Evolutionary conservation across 78 protist genomes (phyloP), one percentile per base, ranked within the genome.

Genomic region (Dictyostelium firmibasis): DNA sequence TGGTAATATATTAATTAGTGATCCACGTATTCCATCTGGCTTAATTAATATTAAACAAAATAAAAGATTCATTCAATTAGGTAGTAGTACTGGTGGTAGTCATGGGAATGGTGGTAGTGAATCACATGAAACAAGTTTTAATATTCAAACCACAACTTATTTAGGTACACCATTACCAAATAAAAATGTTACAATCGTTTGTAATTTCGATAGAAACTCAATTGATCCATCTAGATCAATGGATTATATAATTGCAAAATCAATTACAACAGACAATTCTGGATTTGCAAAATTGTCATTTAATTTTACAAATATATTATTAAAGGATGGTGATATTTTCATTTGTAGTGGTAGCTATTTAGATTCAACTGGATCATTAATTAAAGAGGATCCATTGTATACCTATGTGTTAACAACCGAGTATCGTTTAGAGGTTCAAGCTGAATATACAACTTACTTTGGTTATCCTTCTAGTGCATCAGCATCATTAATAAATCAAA

Each of bases 21-120:
- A 89, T 81, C 81, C 87, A 50, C 83, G 87, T 64, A 36, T 89
- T 27, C 94, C 94, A 69, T 64, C 88, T 81, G 94, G 88, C 11
- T 47, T 43, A 20, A 16, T 89, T 4, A 29, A 43, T 16, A 18
- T 81, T 1, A 25, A 20, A 25, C 14, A 13, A 23, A 69, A 62
- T n/a, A n/a, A 41, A 25, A 43, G 62, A 43, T 89, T 20, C 53
- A 31, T 89, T 27, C 47, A 10, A 35, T 81, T 33, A 10, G 27
- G 79, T 14, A 2, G 64, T 67, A 82, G 0, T 47, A 7, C 8
- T 47, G 16, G 16, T 47, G 16, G 16, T 47, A 11, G 16, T 50
- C 0, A 50, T 20, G 18, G 5, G 10, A 8, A 1, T 67, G 47
- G 4, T 31, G n/a, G 23, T 3, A 10, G 9, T 11, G 7, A 27